Percentiles rank a stretch among this genome's conserved stretches.
Conservation (phyloP, 202 grass and related monocot species). For the Setaria viridis region DNA sequence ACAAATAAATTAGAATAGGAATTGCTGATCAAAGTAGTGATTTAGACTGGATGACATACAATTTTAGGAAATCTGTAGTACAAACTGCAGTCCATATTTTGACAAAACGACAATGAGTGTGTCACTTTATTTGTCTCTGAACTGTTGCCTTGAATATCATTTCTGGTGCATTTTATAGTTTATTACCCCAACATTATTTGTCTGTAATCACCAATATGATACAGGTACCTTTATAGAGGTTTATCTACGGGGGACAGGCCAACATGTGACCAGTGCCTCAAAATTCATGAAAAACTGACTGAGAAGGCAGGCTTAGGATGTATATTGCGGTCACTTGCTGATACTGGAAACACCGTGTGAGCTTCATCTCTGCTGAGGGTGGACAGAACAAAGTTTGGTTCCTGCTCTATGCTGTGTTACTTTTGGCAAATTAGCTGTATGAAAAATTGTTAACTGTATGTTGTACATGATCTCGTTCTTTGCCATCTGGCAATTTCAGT, state of each 20-base stretch:
- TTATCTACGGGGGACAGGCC: constrained; percentile 85
- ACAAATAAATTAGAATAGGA: background rate
- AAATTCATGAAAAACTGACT: constrained; percentile 95
- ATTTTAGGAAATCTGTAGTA: background rate
- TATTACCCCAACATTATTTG: background rate
- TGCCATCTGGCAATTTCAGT: background rate
- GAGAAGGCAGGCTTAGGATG: constrained; percentile 88
- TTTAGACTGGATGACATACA: background rate
- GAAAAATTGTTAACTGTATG: background rate
- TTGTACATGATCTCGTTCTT: constrained; percentile 1
- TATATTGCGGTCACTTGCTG: constrained; percentile 79
- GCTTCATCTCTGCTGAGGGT: constrained; percentile 13
- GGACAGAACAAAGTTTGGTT: background rate
- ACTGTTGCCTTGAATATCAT: background rate
- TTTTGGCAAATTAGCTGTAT: constrained; percentile 4
- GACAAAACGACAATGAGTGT: background rate
- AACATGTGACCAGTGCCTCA: constrained; percentile 93
- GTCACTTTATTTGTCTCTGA: background rate
- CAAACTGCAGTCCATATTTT: background rate
- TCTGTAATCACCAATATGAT: constrained; percentile 24
- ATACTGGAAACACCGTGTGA: constrained; percentile 91
- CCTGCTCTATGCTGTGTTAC: constrained; percentile 3
- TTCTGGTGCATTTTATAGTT: background rate
- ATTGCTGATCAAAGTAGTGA: background rate
- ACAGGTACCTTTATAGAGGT: constrained; percentile 93